Conservation (phyloP, 1,139 yeast genomes). For the Pichia cactophila region DNA sequence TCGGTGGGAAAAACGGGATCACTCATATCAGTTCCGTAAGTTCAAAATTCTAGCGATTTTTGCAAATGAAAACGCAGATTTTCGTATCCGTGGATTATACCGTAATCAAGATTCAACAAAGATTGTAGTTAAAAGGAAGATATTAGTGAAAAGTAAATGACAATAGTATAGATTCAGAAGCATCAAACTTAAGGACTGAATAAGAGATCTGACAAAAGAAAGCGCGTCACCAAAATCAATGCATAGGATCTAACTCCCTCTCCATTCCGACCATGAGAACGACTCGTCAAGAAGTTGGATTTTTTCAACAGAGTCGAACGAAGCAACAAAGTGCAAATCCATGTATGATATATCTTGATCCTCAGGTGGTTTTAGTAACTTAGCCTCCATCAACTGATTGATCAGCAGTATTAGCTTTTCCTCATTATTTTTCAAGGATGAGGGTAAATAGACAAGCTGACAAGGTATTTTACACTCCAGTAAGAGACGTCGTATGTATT, state of each 20-base stretch:
- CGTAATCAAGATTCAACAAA: no score
- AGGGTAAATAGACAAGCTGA: constrained; percentile 2
- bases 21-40: neutral
- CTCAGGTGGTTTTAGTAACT: neutral
- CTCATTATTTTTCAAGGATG: neutral
- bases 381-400: neutral
- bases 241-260: no score
- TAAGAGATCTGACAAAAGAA: no score
- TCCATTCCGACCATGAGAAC: neutral
- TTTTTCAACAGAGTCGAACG: neutral
- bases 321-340: neutral
- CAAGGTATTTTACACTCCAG: constrained; percentile 3
- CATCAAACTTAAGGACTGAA: no score
- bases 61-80: no score
- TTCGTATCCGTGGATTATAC: no score
- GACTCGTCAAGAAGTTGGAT: neutral
- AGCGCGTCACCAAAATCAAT: no score
- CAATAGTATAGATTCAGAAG: no score
- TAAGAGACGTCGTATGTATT: constrained; percentile 43
- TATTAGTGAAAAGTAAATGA: no score
- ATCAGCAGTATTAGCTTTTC: neutral
- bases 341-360: neutral
- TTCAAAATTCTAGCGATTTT: neutral
- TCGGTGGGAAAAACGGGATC: neutral
- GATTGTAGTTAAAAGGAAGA: no score